Conservation (phyloP, 495 filamentous ascomycete genomes). For the Aspergillus carlsbadensis region DNA sequence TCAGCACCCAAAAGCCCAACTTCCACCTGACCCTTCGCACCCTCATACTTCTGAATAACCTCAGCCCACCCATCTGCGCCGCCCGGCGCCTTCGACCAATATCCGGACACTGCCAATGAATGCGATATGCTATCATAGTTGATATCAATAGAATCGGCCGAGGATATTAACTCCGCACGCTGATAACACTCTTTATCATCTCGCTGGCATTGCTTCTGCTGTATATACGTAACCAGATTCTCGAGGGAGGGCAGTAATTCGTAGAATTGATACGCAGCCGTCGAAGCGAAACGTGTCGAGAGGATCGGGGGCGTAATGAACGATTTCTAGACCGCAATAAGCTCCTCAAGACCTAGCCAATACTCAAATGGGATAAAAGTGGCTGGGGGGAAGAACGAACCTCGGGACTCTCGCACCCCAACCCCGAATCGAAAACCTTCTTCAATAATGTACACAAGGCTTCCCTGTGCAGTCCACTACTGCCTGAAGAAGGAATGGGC, state of each 20-base stretch:
- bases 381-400: constrained; percentile 30
- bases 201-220: constrained; percentile 53
- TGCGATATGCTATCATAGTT: constrained; percentile 74
- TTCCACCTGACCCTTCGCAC: constrained; percentile 57
- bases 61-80: constrained; percentile 47
- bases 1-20: constrained; percentile 78
- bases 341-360: background rate
- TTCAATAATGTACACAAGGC: constrained; percentile 62
- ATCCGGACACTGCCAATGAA: constrained; percentile 58
- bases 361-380: background rate
- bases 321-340: constrained; percentile 49
- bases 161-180: constrained; percentile 34
- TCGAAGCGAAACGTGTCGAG: constrained; percentile 63
- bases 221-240: constrained; percentile 56
- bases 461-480: constrained; percentile 37
- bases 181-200: constrained; percentile 36
- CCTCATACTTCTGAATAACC: constrained; percentile 36
- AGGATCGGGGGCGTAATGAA: constrained; percentile 65
- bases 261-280: constrained; percentile 69
- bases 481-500: constrained; percentile 31
- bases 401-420: constrained; percentile 53
- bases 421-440: constrained; percentile 55
- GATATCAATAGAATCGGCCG: constrained; percentile 68
- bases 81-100: constrained; percentile 52
- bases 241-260: constrained; percentile 56